Base-by-base conservation (phyloP, 179 eudicot species). In the Silene vulgaris region DNA sequence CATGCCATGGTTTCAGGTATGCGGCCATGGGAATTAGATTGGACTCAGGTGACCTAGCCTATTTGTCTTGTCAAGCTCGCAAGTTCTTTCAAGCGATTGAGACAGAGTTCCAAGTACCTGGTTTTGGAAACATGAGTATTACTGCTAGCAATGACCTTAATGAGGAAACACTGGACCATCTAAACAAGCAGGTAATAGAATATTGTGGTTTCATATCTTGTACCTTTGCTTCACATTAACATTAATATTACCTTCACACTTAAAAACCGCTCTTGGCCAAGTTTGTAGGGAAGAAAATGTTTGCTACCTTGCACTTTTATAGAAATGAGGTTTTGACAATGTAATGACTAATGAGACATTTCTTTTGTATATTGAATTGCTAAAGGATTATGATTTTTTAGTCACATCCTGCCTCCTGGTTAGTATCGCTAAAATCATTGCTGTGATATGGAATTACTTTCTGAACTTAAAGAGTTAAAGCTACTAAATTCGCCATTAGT, bases 41-140 rank as follows among this genome's bases (percentile, higher is more conserved):
- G 82, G 99, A 95, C 87, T 95, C 99, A 52, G 99, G 99, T 82
- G 99, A 95, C 80, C 89, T 95, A 61, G 96, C 99, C 7, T 95
- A 95, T 84, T 81, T 90, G 77, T 95, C 99, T 65, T 87, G 89
- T 77, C 88, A 95, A 81, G 82, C 93, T 61, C 93, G 99, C 69
- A 95, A 88, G 30, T 89, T 89, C 78, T 95, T 95, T 74, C 78
- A 73, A 78, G 79, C 82, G 12, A 83, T 93, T 82, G 99, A 92
- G 86, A 85, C 85, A 82, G 97, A 88, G 70, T 93, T 95, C 79
- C 84, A 81, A 60, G 86, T 92, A 50, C 85, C 85, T 56, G 83
- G 75, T 78, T 95, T 95, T 77, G 97, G 97, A 50, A 90, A 84
- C 86, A 90, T 80, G 84, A 76, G 66, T 81, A 89, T 95, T 74